Conservation (phyloP, 2,329 filamentous ascomycete species). For the Pyrenophora graminea region DNA sequence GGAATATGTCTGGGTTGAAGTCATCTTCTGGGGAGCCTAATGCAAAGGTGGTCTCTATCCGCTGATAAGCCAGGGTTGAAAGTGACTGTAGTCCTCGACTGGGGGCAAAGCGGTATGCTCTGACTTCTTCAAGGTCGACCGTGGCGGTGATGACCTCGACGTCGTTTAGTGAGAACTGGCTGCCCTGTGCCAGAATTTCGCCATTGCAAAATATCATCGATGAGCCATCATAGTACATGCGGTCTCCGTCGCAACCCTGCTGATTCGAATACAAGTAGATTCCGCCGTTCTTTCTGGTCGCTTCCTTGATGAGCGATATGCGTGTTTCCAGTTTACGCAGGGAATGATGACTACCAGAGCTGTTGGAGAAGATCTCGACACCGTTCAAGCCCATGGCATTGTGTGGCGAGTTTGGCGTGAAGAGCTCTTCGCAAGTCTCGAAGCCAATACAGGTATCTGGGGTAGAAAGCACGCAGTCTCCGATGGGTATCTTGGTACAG, state of each 20-base stretch:
- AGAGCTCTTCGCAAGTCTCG: slow-evolving; percentile 13
- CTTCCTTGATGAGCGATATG: slow-evolving; percentile 67
- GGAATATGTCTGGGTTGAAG: slow-evolving; percentile 51
- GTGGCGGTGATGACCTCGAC: slow-evolving; percentile 61
- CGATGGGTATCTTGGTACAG: slow-evolving; percentile 65
- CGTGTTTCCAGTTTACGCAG: slow-evolving; percentile 68
- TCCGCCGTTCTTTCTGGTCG: slow-evolving; percentile 58
- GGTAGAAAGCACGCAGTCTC: slow-evolving; percentile 67
- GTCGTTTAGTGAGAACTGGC: slow-evolving; percentile 64
- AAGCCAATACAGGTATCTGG: slow-evolving; percentile 53
- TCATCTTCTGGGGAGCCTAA: slow-evolving; percentile 50
- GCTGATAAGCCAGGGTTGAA: slow-evolving; percentile 52
- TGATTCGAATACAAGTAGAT: slow-evolving; percentile 66
- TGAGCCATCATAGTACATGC: slow-evolving; percentile 52
- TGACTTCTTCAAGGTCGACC: slow-evolving; percentile 70
- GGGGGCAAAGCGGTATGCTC: slow-evolving; percentile 61
- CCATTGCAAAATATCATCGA: slow-evolving; percentile 67
- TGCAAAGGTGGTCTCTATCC: slow-evolving; percentile 51
- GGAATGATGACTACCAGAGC: slow-evolving; percentile 61
- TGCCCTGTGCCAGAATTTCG: slow-evolving; percentile 66
- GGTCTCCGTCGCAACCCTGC: slow-evolving; percentile 52
- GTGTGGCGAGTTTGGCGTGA: slow-evolving; percentile 7
- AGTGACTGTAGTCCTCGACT: slow-evolving; percentile 64
- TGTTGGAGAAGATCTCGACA: slow-evolving; percentile 67
- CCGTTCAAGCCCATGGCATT: neutral